These are phyloP conservation scores for Micromonas commoda DNA, from an alignment of 139 green algal genomes.

Conservation along the genomic window DNA sequence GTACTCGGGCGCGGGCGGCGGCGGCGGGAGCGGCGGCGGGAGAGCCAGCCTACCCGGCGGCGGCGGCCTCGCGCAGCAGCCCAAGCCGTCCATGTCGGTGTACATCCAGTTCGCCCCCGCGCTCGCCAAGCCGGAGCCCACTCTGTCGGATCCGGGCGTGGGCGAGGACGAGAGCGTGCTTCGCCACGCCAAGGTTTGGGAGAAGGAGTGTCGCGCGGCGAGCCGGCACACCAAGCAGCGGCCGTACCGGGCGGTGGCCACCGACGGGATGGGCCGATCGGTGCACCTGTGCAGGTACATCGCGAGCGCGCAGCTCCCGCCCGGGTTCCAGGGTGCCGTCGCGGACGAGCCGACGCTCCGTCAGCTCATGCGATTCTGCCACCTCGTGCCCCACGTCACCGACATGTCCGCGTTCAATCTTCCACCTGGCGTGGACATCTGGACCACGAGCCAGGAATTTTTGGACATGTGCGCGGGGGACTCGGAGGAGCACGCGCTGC, in stretches of 20 bases:
- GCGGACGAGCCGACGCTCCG: neutral
- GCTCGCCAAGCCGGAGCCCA: neutral
- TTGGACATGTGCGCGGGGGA: conserved; percentile 14
- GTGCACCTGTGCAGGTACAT: neutral
- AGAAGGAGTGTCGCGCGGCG: neutral
- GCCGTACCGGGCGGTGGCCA: neutral
- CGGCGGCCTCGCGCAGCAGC: neutral
- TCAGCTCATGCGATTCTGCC: neutral
- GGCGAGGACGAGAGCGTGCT: neutral
- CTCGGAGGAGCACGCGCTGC: conserved; percentile 20
- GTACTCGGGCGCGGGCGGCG: neutral
- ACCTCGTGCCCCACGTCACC: conserved; percentile 2
- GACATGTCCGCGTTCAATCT: neutral
- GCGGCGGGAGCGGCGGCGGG: neutral
- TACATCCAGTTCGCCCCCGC: neutral
- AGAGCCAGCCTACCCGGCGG: neutral
- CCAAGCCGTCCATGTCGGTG: neutral
- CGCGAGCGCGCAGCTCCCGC: neutral
- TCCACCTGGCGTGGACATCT: conserved; percentile 4
- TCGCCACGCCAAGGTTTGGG: neutral
- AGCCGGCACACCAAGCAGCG: neutral
- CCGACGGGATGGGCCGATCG: neutral
- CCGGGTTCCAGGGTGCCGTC: neutral
- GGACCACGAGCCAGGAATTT: conserved; percentile 15
- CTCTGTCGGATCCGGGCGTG: neutral